phyloP scores from a whole-genome alignment of 805 yeast species.

The Saccharomycopsis malanga region DNA sequence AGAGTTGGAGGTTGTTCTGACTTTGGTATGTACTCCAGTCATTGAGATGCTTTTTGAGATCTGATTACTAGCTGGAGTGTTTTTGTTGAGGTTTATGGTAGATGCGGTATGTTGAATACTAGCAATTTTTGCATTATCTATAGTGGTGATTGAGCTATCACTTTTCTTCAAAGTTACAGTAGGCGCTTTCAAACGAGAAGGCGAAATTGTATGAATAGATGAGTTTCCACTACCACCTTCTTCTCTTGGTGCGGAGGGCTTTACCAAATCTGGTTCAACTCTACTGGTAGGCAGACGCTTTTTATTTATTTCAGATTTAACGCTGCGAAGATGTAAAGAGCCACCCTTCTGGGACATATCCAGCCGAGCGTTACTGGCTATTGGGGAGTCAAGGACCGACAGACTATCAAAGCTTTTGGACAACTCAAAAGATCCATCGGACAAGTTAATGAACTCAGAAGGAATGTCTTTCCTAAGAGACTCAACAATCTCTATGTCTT shows the following conservation, averaged over 20 bases:
- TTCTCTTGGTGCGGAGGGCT: too few species aligned
- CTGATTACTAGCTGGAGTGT: neutral
- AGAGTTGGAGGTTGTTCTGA: neutral
- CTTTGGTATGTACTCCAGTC: neutral
- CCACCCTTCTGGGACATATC: too few species aligned
- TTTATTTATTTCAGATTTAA: too few species aligned
- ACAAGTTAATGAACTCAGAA: slow-evolving; percentile 3
- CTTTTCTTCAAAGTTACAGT: slow-evolving; percentile 5
- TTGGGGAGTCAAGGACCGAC: too few species aligned
- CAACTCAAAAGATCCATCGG: neutral
- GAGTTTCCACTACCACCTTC: too few species aligned
- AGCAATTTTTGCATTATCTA: neutral
- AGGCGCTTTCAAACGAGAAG: slow-evolving; percentile 6
- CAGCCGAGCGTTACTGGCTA: too few species aligned
- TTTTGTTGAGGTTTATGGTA: slow-evolving; percentile 1
- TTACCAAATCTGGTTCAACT: too few species aligned
- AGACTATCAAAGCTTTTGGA: too few species aligned
- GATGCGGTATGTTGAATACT: neutral
- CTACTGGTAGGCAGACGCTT: too few species aligned
- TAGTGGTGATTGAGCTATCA: neutral
- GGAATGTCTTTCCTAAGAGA: slow-evolving; percentile 6
- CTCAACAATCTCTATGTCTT: slow-evolving; percentile 9
- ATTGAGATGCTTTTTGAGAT: neutral
- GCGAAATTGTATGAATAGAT: too few species aligned
- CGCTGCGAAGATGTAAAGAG: too few species aligned